Base-by-base conservation (phyloP, 768 basidiomycete genomes). In the Lentinula sp. region DNA sequence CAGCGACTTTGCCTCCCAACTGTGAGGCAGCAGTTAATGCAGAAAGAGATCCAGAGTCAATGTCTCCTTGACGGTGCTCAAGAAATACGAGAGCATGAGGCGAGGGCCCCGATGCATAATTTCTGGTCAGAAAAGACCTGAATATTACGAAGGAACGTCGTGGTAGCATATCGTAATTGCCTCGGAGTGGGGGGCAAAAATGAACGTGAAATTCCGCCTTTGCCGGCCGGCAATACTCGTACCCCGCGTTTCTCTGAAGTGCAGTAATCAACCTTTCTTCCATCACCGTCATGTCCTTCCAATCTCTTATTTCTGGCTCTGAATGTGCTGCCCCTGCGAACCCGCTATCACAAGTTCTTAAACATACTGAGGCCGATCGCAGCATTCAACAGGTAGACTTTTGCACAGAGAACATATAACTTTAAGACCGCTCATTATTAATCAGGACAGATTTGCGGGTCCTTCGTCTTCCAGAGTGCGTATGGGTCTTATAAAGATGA, bases 21-120 rank as follows among this genome's bases (percentile, higher is more conserved):
- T 88, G 82, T 61, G 84, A 78, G 1, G 95, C 97, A 46, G 97
- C 97, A 1, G 95, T 93, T 64, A 99, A 76, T 28, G 97, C 96
- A 37, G 91, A 95, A 61, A 98, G 80, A 13, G 91, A 91, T 13
- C 85, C 88, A 1, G 93, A 82, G 61, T 95, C 92, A 64, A 98
- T 81, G 61, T 83, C 79, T 41, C 93, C 93, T 53, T 84, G 79
- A 50, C 85, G 83, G 70, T 98, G 94, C 73, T 98, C 96, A 51
- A 98, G 79, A 65, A 92, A 88, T n/a, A 97, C 87, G 4, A 97
- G 84, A 1, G 90, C 86, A 73, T 90, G 87, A 0, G 90, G 86
- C 36, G 85, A 76, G 4, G 80, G 61, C 23, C 81, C 72, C 3
- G 87, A 82, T 4, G 89, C 83, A 70, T 90, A 91, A 5, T 77